phyloP scores from a whole-genome alignment of 192 early-diverging fungal species.

The Coemansia sp. region DNA sequence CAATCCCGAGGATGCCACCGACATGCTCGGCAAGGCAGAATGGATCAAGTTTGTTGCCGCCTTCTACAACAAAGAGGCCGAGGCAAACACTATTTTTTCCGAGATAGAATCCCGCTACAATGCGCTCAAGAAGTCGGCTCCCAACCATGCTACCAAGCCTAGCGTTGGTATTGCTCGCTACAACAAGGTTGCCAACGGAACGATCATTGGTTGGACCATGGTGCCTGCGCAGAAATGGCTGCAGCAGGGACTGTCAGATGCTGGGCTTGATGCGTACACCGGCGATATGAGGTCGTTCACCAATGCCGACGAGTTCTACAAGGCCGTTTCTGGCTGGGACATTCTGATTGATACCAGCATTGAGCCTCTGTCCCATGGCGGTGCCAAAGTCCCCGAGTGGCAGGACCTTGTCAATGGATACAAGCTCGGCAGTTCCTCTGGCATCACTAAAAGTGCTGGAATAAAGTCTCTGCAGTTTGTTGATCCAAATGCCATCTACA shows the following conservation, averaged over 20 bases:
- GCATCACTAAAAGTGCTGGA: neutral
- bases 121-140: constrained; percentile 21
- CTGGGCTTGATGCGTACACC: constrained; percentile 51
- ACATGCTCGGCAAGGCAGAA: constrained; percentile 49
- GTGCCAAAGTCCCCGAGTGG: constrained; percentile 54
- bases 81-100: constrained; percentile 39
- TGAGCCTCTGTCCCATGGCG: constrained; percentile 58
- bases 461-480: constrained; percentile 55
- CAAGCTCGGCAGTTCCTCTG: constrained; percentile 8
- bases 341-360: constrained; percentile 62
- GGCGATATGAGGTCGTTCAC: constrained; percentile 30
- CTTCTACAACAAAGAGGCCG: constrained; percentile 44
- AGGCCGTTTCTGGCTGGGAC: constrained; percentile 59
- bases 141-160: constrained; percentile 12
- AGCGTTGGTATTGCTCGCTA: constrained; percentile 45
- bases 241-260: constrained; percentile 62
- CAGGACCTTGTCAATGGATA: constrained; percentile 35
- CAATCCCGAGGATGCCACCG: constrained; percentile 36
- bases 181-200: constrained; percentile 50
- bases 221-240: constrained; percentile 42
- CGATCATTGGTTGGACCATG: constrained; percentile 38
- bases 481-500: constrained; percentile 60
- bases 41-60: constrained; percentile 50
- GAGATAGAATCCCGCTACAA: constrained; percentile 42
- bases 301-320: constrained; percentile 51